Base-by-base conservation (phyloP, 352 stramenopile species). In the Peronosclerospora sorghi region DNA sequence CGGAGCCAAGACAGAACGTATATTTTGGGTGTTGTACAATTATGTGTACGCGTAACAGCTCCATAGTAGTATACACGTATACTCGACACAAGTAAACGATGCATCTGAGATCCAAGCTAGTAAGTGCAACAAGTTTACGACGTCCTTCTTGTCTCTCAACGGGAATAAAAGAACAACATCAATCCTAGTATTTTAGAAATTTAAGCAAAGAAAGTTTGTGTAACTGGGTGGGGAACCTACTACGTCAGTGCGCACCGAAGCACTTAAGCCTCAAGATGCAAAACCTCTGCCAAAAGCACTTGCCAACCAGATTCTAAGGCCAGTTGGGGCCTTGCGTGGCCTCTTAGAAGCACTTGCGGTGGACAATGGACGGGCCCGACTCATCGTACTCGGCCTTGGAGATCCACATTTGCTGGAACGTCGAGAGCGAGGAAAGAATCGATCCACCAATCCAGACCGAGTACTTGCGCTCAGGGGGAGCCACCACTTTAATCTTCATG, bases 321-420 rank as follows among this genome's bases (percentile, higher is more conserved):
- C 5, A 6, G 3, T 24, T 12, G 7, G 13, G 14, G 10, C 4
- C 32, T 23, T 38, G 13, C 1, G 13, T 9, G 7, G 14, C 35
- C 35, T 7, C 35, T 94, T 92, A 96, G 57, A 96, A 94, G 70
- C 87, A 97, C 69, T 97, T 97, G 57, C 90, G 79, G 71, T 97
- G 92, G 29, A 98, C 90, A 63, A 98, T 98, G 14, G 78, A 95
- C 15, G 95, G 89, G 18, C 95, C 95, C 48, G 80, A 92, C 37
- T 98, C 94, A 43, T 98, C 94, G 69, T 98, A 98, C 61, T 98
- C 94, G 32, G 85, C 70, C 79, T 98, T 98, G 20, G 82, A 93
- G 65, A 98, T 98, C 91, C 94, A 98, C 90, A 98, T 98, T 52
- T 95, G 83, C 65, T 98, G 88, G 89, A 98, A 98, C 37, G 94